Conservation (phyloP, 23 red algal genomes). For the Chondrus crispus region DNA sequence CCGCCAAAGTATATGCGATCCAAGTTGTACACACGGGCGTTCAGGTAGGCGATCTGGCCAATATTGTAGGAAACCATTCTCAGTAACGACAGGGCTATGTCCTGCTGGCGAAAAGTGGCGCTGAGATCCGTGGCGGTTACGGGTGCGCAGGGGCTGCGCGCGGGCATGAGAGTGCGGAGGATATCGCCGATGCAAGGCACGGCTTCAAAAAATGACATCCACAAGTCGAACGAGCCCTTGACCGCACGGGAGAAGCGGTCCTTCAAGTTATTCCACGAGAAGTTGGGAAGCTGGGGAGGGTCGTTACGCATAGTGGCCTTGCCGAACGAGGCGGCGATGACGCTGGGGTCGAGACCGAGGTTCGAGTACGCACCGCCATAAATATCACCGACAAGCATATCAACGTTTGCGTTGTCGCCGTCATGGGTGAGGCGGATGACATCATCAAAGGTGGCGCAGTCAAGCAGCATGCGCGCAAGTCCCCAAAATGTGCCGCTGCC, state of each 20-base stretch:
- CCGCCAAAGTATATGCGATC: slow-evolving; percentile 98
- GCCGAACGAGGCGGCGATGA: slow-evolving; percentile 96
- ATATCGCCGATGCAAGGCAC: slow-evolving; percentile 52
- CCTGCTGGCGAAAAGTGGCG: slow-evolving; percentile 69
- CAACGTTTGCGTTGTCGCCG: slow-evolving; percentile 89
- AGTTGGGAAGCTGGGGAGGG: background rate
- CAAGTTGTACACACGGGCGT: slow-evolving; percentile 67
- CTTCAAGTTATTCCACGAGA: slow-evolving; percentile 41
- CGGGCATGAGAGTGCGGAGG: slow-evolving; percentile 41
- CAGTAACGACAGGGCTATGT: slow-evolving; percentile 83
- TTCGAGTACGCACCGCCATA: slow-evolving; percentile 86
- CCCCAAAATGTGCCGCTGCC: slow-evolving; percentile 98
- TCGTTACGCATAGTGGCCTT: slow-evolving; percentile 91
- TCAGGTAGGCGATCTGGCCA: slow-evolving; percentile 88
- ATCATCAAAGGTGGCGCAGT: slow-evolving; percentile 98
- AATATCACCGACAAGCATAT: slow-evolving; percentile 98
- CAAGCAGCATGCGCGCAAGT: slow-evolving; percentile 82
- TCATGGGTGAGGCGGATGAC: slow-evolving; percentile 84
- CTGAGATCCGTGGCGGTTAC: slow-evolving; percentile 35
- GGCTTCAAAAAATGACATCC: slow-evolving; percentile 67
- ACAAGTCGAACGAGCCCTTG: slow-evolving; percentile 67
- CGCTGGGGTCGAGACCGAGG: slow-evolving; percentile 75
- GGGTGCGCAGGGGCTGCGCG: too few species aligned
- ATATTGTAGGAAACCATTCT: slow-evolving; percentile 97
- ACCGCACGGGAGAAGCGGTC: slow-evolving; percentile 64